Evolutionary conservation across 495 filamentous ascomycete genomes (phyloP).

Genomic region (Xylaria acuta): DNA sequence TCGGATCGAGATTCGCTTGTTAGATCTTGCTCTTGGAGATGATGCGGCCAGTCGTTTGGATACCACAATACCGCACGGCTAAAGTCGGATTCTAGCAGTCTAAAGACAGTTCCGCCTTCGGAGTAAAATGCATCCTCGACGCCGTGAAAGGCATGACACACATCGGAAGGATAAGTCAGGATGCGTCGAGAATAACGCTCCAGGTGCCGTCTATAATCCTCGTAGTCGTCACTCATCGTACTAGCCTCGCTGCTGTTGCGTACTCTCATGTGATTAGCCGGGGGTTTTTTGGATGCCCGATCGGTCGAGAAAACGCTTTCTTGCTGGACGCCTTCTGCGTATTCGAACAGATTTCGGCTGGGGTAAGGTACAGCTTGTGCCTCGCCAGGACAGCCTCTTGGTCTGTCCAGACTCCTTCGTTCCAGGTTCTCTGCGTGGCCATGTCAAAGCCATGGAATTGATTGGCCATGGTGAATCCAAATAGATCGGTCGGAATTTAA

Average conservation of each 20-base stretch:
- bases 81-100: background rate
- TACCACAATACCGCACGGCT: background rate
- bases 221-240: background rate
- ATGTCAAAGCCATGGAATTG: background rate
- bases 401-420: slow-evolving; percentile 46
- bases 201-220: background rate
- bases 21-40: background rate
- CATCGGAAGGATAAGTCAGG: background rate
- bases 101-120: background rate
- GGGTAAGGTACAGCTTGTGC: slow-evolving; percentile 9
- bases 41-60: background rate
- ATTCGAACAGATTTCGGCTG: slow-evolving; percentile 10
- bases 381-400: slow-evolving; percentile 34
- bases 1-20: background rate
- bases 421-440: slow-evolving; percentile 35
- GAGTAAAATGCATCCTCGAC: background rate
- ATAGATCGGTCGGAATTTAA: too few relatives aligned
- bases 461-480: background rate
- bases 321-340: background rate
- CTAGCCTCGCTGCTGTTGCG: background rate
- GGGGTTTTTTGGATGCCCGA: background rate
- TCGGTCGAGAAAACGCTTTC: background rate
- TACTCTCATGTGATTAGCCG: background rate
- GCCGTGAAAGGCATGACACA: background rate
- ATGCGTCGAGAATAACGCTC: background rate